A percentile compares a stretch with the other conserved stretches of the same genome.
These are phyloP conservation scores for Coemansia sp. DNA, from an alignment of 192 early-diverging fungal species.

Conservation along the genomic window DNA sequence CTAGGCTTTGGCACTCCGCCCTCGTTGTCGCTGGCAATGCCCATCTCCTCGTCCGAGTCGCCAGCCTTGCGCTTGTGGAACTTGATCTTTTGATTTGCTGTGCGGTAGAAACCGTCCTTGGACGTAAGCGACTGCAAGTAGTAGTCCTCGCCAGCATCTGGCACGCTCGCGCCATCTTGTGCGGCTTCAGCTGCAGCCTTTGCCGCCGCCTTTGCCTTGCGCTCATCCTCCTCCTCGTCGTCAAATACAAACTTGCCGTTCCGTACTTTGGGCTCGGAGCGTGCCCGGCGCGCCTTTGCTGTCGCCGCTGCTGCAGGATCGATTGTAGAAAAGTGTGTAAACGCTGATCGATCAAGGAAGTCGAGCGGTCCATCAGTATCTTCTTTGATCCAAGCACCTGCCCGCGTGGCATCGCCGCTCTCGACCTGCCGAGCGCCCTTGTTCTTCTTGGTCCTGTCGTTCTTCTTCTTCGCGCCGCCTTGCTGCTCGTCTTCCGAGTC, in stretches of 20 bases:
- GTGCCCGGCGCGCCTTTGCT: constrained; percentile 38
- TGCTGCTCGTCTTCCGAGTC: constrained; percentile 69
- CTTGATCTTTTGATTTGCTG: constrained; percentile 81
- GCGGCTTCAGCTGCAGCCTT: constrained; percentile 21
- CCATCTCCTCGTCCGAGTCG: constrained; percentile 60
- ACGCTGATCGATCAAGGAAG: constrained; percentile 84
- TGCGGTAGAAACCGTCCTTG: constrained; percentile 83
- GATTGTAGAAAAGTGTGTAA: constrained; percentile 61
- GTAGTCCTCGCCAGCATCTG: constrained; percentile 70
- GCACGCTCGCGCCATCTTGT: constrained; percentile 32
- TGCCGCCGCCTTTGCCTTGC: constrained; percentile 33
- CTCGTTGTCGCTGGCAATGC: constrained; percentile 70
- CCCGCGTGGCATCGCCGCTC: not conserved
- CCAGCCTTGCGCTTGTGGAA: constrained; percentile 74
- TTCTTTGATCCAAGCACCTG: constrained; percentile 66
- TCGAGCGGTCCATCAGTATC: constrained; percentile 75
- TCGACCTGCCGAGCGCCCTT: constrained; percentile 33
- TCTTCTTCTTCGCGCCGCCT: constrained; percentile 36
- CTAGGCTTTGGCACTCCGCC: constrained; percentile 2
- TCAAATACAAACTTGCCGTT: constrained; percentile 84
- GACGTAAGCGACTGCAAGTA: constrained; percentile 79
- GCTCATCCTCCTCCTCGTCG: constrained; percentile 59
- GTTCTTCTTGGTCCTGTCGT: constrained; percentile 22
- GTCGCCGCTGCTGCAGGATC: constrained; percentile 49
- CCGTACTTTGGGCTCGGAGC: constrained; percentile 59